Evolutionary conservation across 805 yeast species (phyloP).

Genomic region (Starmerella powellii): DNA sequence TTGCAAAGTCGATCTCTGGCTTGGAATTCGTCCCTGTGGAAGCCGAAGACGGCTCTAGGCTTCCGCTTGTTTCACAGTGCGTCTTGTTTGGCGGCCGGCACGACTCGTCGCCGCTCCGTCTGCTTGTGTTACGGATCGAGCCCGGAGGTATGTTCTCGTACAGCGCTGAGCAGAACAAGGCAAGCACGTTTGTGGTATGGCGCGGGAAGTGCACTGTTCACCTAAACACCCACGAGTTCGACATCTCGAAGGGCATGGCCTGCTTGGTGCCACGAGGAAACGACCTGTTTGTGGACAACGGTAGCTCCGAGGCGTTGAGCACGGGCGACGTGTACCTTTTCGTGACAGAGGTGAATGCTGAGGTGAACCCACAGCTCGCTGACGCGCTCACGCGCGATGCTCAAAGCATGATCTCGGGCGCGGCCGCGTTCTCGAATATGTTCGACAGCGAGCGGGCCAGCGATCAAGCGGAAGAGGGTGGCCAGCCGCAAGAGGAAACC

Average conservation of each 20-base stretch:
- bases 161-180: slow-evolving; percentile 13
- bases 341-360: slow-evolving; percentile 14
- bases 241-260: slow-evolving; percentile 17
- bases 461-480: neutral
- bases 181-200: slow-evolving; percentile 19
- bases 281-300: slow-evolving; percentile 17
- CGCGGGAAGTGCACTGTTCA: slow-evolving; percentile 15
- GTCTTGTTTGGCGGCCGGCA: slow-evolving; percentile 9
- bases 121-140: slow-evolving; percentile 13
- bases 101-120: slow-evolving; percentile 7
- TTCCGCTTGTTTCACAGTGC: slow-evolving; percentile 9
- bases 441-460: neutral
- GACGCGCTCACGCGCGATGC: slow-evolving; percentile 17
- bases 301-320: neutral
- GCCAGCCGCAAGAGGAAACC: too few species aligned
- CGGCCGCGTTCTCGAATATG: slow-evolving; percentile 4
- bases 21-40: slow-evolving; percentile 9
- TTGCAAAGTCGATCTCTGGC: slow-evolving; percentile 15
- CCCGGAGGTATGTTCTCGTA: slow-evolving; percentile 13
- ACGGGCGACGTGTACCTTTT: slow-evolving; percentile 9
- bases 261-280: slow-evolving; percentile 20
- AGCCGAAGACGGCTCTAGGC: slow-evolving; percentile 5
- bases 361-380: slow-evolving; percentile 11
- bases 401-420: slow-evolving; percentile 10
- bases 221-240: slow-evolving; percentile 13